Percentiles rank a stretch among this genome's conserved stretches.
Conservation (phyloP, 2,329 filamentous ascomycete genomes). For the Claviceps africana region DNA sequence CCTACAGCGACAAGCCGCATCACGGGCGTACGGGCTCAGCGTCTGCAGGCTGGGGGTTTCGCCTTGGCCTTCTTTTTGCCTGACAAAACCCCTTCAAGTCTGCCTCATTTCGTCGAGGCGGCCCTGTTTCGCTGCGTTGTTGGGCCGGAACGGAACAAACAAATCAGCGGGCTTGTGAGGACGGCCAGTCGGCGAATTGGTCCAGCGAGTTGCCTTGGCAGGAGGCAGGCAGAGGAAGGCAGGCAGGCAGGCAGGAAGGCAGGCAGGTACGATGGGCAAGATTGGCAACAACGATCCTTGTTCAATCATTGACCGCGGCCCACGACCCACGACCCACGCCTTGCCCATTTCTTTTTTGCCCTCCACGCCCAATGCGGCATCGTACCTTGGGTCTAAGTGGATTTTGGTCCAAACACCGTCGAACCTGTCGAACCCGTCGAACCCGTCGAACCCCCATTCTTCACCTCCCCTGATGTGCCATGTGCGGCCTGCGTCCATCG, state of each 20-base stretch:
- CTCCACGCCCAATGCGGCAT: not conserved
- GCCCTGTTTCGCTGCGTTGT: too few relatives aligned
- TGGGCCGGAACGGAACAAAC: too few relatives aligned
- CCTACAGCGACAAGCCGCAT: too few relatives aligned
- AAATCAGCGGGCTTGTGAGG: too few relatives aligned
- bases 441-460: not conserved
- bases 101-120: too few relatives aligned
- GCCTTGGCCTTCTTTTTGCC: too few relatives aligned
- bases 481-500: not conserved
- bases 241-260: not conserved
- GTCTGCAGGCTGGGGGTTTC: too few relatives aligned
- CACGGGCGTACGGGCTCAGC: too few relatives aligned
- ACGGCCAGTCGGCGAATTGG: too few relatives aligned
- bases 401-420: constrained; percentile 4
- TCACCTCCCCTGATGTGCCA: not conserved
- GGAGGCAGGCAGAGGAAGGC: too few relatives aligned
- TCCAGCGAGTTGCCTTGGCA: too few relatives aligned
- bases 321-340: not conserved
- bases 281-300: not conserved
- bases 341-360: not conserved
- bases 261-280: not conserved
- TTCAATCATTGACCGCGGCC: not conserved
- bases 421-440: not conserved
- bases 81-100: too few relatives aligned
- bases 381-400: not conserved